Conservation (phyloP, 257 asterid genomes). For the Ophiorrhiza pumila region DNA sequence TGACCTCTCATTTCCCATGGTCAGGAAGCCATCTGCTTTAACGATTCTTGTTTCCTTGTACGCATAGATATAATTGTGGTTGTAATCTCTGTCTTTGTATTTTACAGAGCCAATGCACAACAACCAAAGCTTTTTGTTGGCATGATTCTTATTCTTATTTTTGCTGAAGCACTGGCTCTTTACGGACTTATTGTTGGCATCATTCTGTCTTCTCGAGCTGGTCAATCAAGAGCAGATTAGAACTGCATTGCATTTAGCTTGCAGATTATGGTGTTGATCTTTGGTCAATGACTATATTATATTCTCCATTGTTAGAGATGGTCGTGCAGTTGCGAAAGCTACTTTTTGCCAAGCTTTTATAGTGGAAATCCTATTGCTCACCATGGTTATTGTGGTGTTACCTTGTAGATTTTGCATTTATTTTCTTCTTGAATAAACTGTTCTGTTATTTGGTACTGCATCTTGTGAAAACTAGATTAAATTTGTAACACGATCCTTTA, state of each 20-base stretch:
- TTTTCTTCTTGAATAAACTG: conserved; percentile 34
- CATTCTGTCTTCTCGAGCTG: conserved; percentile 86
- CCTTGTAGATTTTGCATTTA: conserved; percentile 34
- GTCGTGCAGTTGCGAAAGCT: conserved; percentile 14
- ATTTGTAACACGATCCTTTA: conserved; percentile 13
- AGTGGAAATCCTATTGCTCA: conserved; percentile 6
- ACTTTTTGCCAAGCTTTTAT: not conserved
- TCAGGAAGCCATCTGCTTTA: not conserved
- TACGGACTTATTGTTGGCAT: conserved; percentile 84
- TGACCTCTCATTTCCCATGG: not conserved
- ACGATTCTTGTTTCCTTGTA: not conserved
- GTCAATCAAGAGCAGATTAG: conserved; percentile 85
- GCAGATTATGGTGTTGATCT: conserved; percentile 17
- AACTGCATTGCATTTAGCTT: not conserved
- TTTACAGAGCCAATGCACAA: conserved; percentile 79
- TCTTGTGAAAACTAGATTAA: conserved; percentile 15
- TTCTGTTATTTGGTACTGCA: conserved; percentile 18
- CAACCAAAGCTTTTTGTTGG: conserved; percentile 84
- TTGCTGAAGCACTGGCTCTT: conserved; percentile 77
- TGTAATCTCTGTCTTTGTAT: conserved; percentile 10
- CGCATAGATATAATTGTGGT: conserved; percentile 8
- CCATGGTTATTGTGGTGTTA: conserved; percentile 15
- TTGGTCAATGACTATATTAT: conserved; percentile 20
- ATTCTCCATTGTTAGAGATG: conserved; percentile 22
- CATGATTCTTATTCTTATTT: conserved; percentile 80